A percentile compares a stretch with the other conserved stretches of the same genome.
Evolutionary conservation across 495 filamentous ascomycete species (phyloP).

Genomic region (Daldinia bambusicola): DNA sequence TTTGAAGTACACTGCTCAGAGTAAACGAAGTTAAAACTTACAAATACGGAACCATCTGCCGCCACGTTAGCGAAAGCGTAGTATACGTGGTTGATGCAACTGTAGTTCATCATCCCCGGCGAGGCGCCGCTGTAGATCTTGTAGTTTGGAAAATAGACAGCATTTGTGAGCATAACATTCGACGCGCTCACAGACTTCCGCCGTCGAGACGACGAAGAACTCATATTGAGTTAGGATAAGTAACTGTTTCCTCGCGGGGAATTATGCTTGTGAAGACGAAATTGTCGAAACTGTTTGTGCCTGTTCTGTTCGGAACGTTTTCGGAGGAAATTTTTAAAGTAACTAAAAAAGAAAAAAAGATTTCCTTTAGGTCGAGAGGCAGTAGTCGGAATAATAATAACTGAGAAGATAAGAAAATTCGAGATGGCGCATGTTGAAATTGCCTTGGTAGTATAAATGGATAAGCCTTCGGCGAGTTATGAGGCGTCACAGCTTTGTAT

Average conservation of each 20-base stretch:
- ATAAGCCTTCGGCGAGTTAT: conserved; percentile 22
- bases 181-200: conserved; percentile 53
- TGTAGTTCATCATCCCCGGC: conserved; percentile 76
- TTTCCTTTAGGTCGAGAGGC: conserved; percentile 30
- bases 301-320: conserved; percentile 5
- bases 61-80: conserved; percentile 91
- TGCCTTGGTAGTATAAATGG: conserved; percentile 28
- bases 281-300: conserved; percentile 11
- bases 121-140: conserved; percentile 80
- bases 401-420: conserved; percentile 19
- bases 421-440: conserved; percentile 39
- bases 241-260: background rate
- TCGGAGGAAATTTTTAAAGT: background rate
- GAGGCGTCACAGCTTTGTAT: conserved; percentile 29
- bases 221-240: conserved; percentile 24
- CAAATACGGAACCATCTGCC: conserved; percentile 83
- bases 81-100: conserved; percentile 77
- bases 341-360: background rate
- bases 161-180: conserved; percentile 72
- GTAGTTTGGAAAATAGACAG: conserved; percentile 92
- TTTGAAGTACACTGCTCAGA: conserved; percentile 12
- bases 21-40: conserved; percentile 54
- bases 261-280: conserved; percentile 12
- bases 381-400: conserved; percentile 25
- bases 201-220: conserved; percentile 52